phyloP scores from a whole-genome alignment of 306 rosid genomes.

The Herpetospermum pedunculosum region DNA sequence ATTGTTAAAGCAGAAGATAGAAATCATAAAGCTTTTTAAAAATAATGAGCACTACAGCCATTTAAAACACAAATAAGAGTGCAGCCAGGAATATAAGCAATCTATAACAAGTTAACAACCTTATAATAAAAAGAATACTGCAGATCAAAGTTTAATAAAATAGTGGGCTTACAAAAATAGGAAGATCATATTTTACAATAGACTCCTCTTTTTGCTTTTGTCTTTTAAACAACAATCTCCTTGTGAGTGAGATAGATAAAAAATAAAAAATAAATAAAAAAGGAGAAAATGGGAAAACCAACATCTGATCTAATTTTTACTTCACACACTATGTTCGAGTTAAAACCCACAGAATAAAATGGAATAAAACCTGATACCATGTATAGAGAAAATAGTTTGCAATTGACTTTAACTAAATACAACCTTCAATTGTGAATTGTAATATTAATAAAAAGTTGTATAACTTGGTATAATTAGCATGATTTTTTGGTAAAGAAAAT shows the following conservation, averaged over 20 bases:
- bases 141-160: not conserved
- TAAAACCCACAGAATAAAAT: not conserved
- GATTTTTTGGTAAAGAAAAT: not conserved
- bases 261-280: no score
- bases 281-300: not conserved
- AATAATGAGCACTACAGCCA: not conserved
- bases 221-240: not conserved
- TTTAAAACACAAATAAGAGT: not conserved
- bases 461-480: not conserved
- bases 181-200: not conserved
- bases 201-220: no score
- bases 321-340: not conserved
- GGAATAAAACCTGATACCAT: not conserved
- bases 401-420: not conserved
- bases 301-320: not conserved
- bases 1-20: constrained; percentile 17
- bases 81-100: not conserved
- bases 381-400: not conserved
- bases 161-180: not conserved
- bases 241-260: not conserved
- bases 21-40: not conserved
- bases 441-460: not conserved
- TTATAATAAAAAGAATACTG: not conserved
- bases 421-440: not conserved
- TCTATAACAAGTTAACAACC: not conserved